Evolutionary conservation across 805 yeast species (phyloP), one percentile per base, ranked within the genome.

Genomic region (Barnettozyma populi): DNA sequence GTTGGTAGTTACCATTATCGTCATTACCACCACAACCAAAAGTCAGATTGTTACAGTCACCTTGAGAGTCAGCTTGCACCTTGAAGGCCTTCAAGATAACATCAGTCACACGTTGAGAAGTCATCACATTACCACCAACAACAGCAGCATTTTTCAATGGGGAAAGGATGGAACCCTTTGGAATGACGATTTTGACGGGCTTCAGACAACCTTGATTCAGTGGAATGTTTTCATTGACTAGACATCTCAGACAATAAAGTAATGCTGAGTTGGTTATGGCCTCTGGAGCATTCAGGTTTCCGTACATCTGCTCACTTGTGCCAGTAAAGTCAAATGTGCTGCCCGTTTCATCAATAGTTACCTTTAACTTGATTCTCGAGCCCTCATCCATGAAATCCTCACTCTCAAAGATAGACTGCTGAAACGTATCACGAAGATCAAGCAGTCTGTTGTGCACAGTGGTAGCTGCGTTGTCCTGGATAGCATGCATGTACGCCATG

Each of bases 1-100:
- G 73, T 8, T 73, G 66, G 65, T 74, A 70, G 51, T 79, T 59
- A 61, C 82, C 70, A 66, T 73, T 61, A 5, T 62, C 65, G 10
- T 66, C 68, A 49, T 76, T 75, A 41, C 89, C 92, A 52, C 84
- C 87, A 24, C 77, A 79, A 21, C 97, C 97, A 70, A 90, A 92
- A 0, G 97, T 90, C 57, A 92, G 79, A 67, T 92, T 94, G 67
- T 94, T 92, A 65, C 96, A 88, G 50, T 94, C 90, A 38, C 97
- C 97, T 67, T 92, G 98, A 1, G 97, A 90, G 54, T 90, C 97
- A 2, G 97, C 97, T 71, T 89, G 86, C 5, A 90, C 89, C 51
- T 78, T 75, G 63, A 94, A 90, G 0, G 98, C 94, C 57, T 83
- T 84, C 59, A 92, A 72, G 36, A 94, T 79, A 2, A 86, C 92